phyloP scores from a whole-genome alignment of 2,329 filamentous ascomycete genomes.

The Talaromyces pinophilus region DNA sequence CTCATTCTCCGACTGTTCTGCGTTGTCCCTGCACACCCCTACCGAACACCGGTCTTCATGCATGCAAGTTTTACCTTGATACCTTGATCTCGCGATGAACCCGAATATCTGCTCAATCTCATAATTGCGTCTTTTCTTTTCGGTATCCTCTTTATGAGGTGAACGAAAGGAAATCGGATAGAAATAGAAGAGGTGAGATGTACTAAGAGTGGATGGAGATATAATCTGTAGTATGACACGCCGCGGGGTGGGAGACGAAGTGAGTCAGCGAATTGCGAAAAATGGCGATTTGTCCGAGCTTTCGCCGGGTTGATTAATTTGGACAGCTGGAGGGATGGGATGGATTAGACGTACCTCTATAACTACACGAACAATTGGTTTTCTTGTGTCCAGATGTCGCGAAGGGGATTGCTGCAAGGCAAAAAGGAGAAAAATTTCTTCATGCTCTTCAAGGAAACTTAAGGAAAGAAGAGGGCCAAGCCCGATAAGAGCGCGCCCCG shows the following conservation, averaged over 20 bases:
- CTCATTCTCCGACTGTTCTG: neutral
- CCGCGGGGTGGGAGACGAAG: neutral
- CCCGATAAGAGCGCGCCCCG: slow-evolving; percentile 1
- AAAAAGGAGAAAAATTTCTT: neutral
- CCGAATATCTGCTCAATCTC: slow-evolving; percentile 41
- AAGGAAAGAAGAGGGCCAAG: neutral
- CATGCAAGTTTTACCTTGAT: slow-evolving; percentile 38
- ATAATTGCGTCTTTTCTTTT: slow-evolving; percentile 33
- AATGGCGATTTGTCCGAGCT: neutral
- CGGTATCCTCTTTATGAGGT: neutral
- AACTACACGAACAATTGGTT: neutral
- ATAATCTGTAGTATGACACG: slow-evolving; percentile 1
- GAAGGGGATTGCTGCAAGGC: neutral
- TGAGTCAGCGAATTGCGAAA: slow-evolving; percentile 15
- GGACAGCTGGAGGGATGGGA: neutral
- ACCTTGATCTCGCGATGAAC: slow-evolving; percentile 46
- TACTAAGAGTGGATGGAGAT: slow-evolving; percentile 29
- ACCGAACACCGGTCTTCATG: slow-evolving; percentile 47
- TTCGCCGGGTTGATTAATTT: neutral
- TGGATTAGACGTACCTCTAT: neutral
- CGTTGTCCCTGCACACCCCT: slow-evolving; percentile 18
- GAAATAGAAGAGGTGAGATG: slow-evolving; percentile 29
- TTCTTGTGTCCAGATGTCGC: too few relatives aligned
- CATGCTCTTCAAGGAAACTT: neutral
- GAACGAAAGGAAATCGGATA: slow-evolving; percentile 13